phyloP scores from a whole-genome alignment of 495 filamentous ascomycete species.

The Rhypophila decipiens region DNA sequence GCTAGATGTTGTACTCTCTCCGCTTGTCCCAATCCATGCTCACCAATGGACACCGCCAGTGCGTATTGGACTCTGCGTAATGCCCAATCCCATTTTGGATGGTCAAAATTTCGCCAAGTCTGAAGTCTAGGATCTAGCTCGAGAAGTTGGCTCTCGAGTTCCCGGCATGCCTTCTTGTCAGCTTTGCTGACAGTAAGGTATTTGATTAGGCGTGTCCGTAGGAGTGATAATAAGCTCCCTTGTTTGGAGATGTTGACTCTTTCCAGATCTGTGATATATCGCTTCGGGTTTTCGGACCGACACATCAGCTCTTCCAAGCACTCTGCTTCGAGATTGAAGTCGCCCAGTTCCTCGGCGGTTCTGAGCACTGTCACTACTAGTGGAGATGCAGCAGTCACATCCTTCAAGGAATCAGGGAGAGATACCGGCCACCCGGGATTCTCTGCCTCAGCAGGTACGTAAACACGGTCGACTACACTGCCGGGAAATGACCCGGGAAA shows the following conservation, averaged over 20 bases:
- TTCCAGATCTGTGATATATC: background rate
- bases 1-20: too few species aligned
- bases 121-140: background rate
- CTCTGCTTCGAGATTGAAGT: background rate
- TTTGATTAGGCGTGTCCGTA: background rate
- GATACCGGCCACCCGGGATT: background rate
- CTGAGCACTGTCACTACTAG: background rate
- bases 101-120: background rate
- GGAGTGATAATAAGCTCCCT: background rate
- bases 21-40: too few species aligned
- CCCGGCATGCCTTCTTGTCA: background rate
- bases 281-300: background rate
- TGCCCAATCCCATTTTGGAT: background rate
- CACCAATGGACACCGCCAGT: too few species aligned
- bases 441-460: background rate
- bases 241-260: background rate
- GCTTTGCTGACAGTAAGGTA: background rate
- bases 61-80: background rate
- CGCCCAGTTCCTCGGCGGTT: background rate
- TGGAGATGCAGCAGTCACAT: too few species aligned
- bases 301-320: background rate
- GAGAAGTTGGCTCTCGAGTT: background rate
- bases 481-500: too few species aligned
- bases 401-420: background rate
- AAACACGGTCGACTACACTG: too few species aligned